These are phyloP conservation scores for Pleurotus pulmonarius DNA, from an alignment of 768 basidiomycete species.

Conservation along the genomic window DNA sequence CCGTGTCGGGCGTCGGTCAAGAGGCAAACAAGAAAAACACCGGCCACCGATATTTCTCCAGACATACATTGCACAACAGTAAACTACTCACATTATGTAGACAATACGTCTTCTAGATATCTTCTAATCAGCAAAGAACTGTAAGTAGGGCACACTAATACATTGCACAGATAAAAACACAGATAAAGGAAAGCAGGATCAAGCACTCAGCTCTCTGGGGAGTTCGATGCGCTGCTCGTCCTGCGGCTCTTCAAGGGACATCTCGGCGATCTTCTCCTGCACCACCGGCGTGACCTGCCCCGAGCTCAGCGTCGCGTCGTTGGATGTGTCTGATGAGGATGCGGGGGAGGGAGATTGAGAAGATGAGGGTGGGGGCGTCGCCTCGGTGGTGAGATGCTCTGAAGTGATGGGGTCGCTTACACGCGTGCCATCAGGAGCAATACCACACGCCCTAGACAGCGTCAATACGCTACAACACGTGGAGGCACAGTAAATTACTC, in stretches of 20 bases:
- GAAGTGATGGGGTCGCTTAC: conserved; percentile 14
- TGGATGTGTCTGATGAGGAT: not conserved
- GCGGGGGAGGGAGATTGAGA: not conserved
- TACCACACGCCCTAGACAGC: conserved; percentile 47
- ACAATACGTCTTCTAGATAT: no score
- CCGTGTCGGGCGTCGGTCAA: no score
- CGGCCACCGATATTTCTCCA: no score
- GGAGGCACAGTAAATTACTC: conserved; percentile 15
- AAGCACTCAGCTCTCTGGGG: not conserved
- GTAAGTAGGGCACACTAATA: not conserved
- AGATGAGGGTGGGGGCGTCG: not conserved
- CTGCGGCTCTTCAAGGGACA: not conserved
- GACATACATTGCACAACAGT: no score
- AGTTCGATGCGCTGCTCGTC: not conserved
- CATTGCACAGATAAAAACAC: not conserved
- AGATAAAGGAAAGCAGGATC: not conserved
- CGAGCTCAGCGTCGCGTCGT: not conserved
- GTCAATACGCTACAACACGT: not conserved
- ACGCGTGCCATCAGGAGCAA: conserved; percentile 54
- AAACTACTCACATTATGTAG: no score
- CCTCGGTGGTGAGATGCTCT: not conserved
- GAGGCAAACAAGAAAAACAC: no score
- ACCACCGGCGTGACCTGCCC: conserved; percentile 3
- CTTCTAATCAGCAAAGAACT: no score
- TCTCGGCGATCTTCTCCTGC: not conserved